Evolutionary conservation across 2,329 filamentous ascomycete genomes (phyloP), one percentile per base, ranked within the genome.

Genomic region (Colletotrichum liaoningense): DNA sequence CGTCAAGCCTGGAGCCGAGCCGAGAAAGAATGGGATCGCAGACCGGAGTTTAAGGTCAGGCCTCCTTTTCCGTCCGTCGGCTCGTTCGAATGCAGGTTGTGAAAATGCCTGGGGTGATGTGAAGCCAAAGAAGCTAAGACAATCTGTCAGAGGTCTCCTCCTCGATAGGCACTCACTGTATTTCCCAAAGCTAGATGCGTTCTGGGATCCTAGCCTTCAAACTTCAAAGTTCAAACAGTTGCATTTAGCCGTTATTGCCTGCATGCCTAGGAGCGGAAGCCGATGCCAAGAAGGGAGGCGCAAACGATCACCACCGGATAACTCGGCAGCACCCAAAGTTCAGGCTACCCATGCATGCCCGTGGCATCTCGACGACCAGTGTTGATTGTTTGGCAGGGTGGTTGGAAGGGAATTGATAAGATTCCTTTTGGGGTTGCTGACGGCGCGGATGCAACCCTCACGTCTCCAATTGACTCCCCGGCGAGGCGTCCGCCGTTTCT

Each of bases 271-370:
- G 67, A 49, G 55, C 60, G 60, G 70, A 63, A 65, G n/a, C 49
- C 54, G 59, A 70, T 70, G 70, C 70, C 67, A 73, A 73, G 67
- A 70, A 60, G 60, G 70, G 70, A 73, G 66, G 66, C 59, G 55
- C 67, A 60, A 49, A 72, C 58, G 55, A 62, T 70, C 67, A 62
- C 67, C 46, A 30, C 33, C 70, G 70, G 70, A 73, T 73, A 70
- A 57, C 60, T 65, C 70, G 70, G 70, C 70, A 73, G 30, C 46
- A 26, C 35, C 33, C 30, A 56, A 26, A 49, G 26, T 57, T 70
- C n/a, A 19, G 11, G n/a, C 26, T 49, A 52, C 26, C 30, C 64
- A 63, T 72, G 54, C 58, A 58, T 42, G 30, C 11, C 38, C 28
- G 28, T 24, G 35, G 52, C 52, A n/a, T 42, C n/a, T 68, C 49